Percentiles rank a stretch among this genome's conserved stretches.
Evolutionary conservation across 2,329 filamentous ascomycete genomes (phyloP).

Genomic region (Pseudogymnoascus sp.): DNA sequence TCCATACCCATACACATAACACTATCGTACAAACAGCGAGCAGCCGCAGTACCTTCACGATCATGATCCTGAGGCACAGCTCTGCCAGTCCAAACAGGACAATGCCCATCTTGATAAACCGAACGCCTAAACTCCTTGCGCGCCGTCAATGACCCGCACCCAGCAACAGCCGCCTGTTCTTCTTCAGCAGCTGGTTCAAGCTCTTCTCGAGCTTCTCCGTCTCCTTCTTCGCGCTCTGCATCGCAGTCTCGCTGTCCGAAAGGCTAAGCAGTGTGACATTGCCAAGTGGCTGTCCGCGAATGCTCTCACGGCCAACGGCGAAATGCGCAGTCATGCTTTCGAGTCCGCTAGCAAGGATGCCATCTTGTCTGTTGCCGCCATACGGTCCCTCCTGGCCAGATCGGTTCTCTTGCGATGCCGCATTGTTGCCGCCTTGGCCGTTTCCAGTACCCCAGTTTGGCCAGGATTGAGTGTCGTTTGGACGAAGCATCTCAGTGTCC

Average conservation of each 20-base stretch:
- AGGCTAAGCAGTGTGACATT: slow-evolving; percentile 47
- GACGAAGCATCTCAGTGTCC: slow-evolving; percentile 24
- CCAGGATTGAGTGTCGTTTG: slow-evolving; percentile 22
- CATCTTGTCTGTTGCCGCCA: slow-evolving; percentile 19
- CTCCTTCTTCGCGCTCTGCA: slow-evolving; percentile 46
- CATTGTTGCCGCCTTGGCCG: slow-evolving; percentile 13
- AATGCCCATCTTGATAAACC: slow-evolving; percentile 10
- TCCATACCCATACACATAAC: slow-evolving; percentile 12
- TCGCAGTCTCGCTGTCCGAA: slow-evolving; percentile 53
- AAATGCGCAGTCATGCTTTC: slow-evolving; percentile 29
- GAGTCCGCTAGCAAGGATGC: slow-evolving; percentile 24
- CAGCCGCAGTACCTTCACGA: neutral
- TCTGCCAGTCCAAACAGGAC: slow-evolving; percentile 10
- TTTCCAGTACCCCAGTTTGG: slow-evolving; percentile 21
- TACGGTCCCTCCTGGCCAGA: slow-evolving; percentile 17
- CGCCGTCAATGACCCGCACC: slow-evolving; percentile 28
- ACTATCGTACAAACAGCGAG: slow-evolving; percentile 9
- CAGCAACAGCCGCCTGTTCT: slow-evolving; percentile 48
- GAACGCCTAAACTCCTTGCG: slow-evolving; percentile 14
- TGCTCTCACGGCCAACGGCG: slow-evolving; percentile 23
- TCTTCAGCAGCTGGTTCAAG: slow-evolving; percentile 51
- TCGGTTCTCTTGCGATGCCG: slow-evolving; percentile 5
- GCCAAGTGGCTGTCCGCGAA: slow-evolving; percentile 23
- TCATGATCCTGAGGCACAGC: slow-evolving; percentile 11
- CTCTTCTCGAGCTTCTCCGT: slow-evolving; percentile 56